phyloP scores from a whole-genome alignment of 2,329 filamentous ascomycete genomes.

The Epichloe aotearoae region DNA sequence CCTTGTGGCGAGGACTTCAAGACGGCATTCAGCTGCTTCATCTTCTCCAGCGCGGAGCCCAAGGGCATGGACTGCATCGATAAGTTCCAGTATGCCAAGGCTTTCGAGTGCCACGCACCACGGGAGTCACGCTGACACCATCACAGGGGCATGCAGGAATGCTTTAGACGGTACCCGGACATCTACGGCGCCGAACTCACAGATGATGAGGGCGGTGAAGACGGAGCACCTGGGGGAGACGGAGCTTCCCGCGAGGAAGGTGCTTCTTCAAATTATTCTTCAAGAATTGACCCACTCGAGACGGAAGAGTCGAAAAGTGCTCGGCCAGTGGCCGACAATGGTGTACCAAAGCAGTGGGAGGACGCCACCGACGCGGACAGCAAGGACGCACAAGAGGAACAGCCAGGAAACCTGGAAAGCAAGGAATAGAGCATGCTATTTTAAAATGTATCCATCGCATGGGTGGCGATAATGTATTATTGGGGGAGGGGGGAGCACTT shows the following conservation, averaged over 20 bases:
- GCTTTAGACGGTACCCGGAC: constrained; percentile 86
- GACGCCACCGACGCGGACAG: constrained; percentile 19
- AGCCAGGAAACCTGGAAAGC: constrained; percentile 9
- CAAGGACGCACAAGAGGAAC: constrained; percentile 9
- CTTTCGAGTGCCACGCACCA: not conserved
- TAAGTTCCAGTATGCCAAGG: constrained; percentile 71
- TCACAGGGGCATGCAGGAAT: constrained; percentile 84
- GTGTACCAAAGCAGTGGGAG: constrained; percentile 11
- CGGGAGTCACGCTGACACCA: constrained; percentile 13
- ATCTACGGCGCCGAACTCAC: constrained; percentile 82
- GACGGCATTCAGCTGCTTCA: constrained; percentile 94
- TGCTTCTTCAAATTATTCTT: not conserved
- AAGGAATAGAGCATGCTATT: not conserved
- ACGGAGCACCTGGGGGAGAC: constrained; percentile 11
- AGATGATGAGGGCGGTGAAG: constrained; percentile 48
- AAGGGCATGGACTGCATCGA: constrained; percentile 98
- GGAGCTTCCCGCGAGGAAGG: constrained; percentile 5
- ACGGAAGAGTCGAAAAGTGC: constrained; percentile 5
- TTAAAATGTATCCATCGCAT: not conserved
- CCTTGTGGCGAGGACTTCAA: constrained; percentile 94
- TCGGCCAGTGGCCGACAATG: constrained; percentile 4
- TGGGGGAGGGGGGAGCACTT: not conserved
- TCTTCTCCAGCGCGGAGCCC: constrained; percentile 86
- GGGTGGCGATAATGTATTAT: not conserved
- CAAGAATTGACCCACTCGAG: constrained; percentile 6